Evolutionary conservation across 805 yeast species (phyloP), one percentile per base, ranked within the genome.

Genomic region (Brettanomyces nanus): DNA sequence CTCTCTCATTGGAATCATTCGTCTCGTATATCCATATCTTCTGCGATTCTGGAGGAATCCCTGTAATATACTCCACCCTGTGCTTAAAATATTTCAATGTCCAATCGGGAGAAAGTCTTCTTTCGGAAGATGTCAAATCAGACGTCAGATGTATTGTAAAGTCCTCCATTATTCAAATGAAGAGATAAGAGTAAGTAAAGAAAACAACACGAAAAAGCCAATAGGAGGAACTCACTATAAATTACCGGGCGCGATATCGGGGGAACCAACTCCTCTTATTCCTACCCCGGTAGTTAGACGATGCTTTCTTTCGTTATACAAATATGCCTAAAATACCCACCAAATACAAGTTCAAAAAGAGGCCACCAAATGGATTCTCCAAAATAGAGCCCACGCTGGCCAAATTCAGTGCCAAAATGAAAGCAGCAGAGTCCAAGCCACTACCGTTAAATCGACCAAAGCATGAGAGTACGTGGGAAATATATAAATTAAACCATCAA

Each of bases 351-450:
- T 41, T 59, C 68, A 28, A 28, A 28, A 41, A 69, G 42, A 59
- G 62, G 25, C 79, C 89, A 0, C 96, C 96, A 1, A 77, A 69
- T 3, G 96, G 90, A 4, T 86, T 70, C 53, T 72, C 69, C 3
- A 77, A 77, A 47, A 69, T 87, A 10, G 75, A 75, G 44, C 80
- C 84, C 2, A 80, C 89, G 0, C 51, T 86, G 13, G 57, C 59
- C 2, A 79, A 79, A 39, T 80, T 80, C 46, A 73, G 69, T 15
- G 62, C 63, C 18, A 71, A 74, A 44, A 59, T 85, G 43, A 77
- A 76, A 54, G 77, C 72, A 22, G 65, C 69, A 4, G 75, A 74
- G 38, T 38, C 59, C 1, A 50, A 59, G 20, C 59, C 65, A 11
- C 39, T 59, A 3, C 58, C 68, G 9, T 57, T 62, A 39, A 64